phyloP scores from a whole-genome alignment of 345 rosid genomes.

The Laguncularia racemosa region DNA sequence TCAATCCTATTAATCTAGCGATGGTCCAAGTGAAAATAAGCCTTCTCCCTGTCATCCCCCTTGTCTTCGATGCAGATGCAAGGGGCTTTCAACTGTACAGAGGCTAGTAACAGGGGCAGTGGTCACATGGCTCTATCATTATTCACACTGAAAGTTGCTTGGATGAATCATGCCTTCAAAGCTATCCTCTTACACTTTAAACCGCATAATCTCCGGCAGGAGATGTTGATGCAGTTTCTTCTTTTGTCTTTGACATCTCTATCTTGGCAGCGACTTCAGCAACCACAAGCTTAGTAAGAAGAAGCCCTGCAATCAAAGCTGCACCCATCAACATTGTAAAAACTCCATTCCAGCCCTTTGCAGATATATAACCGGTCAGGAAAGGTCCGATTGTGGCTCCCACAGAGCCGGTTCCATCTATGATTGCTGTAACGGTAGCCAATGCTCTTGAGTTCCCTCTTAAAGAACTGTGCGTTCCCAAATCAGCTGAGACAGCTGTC shows the following conservation, averaged over 20 bases:
- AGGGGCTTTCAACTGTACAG: too few relatives aligned
- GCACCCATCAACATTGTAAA: slow-evolving; percentile 91
- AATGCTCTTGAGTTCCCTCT: slow-evolving; percentile 83
- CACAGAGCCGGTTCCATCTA: slow-evolving; percentile 94
- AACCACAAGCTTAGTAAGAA: slow-evolving; percentile 67
- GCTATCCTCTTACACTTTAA: slow-evolving; percentile 9
- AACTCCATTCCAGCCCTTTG: slow-evolving; percentile 81
- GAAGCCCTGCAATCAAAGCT: slow-evolving; percentile 69
- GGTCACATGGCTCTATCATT: too few relatives aligned
- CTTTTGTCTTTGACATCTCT: slow-evolving; percentile 34
- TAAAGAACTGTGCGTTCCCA: slow-evolving; percentile 90
- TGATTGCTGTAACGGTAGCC: slow-evolving; percentile 95
- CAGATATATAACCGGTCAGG: slow-evolving; percentile 79
- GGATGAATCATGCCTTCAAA: neutral
- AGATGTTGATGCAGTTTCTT: slow-evolving; percentile 13
- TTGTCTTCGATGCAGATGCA: too few relatives aligned
- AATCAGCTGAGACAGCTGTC: slow-evolving; percentile 91
- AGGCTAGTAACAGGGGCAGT: too few relatives aligned
- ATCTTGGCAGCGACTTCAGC: slow-evolving; percentile 74
- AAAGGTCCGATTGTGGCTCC: slow-evolving; percentile 98
- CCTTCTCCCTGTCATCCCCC: neutral
- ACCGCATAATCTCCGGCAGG: slow-evolving; percentile 8
- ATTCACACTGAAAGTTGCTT: too few relatives aligned
- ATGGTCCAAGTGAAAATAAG: slow-evolving; percentile 4
- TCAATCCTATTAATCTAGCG: neutral